These are phyloP conservation scores for Capronia coronata DNA, from an alignment of 2,329 filamentous ascomycete genomes.

Conservation along the genomic window DNA sequence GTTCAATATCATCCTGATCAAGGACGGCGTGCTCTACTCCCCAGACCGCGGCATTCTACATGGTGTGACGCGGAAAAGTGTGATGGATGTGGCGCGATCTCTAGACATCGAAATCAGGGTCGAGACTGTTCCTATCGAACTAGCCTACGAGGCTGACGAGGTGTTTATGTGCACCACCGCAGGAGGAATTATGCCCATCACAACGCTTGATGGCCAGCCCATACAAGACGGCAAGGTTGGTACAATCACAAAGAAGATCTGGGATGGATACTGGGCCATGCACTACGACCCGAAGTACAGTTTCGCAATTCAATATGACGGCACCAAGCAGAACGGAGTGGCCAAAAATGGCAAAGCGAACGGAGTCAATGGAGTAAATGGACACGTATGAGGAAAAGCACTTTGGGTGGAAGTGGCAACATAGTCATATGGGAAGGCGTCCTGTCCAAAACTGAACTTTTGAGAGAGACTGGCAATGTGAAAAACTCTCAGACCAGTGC, in stretches of 20 bases:
- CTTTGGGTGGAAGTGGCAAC: too few species aligned
- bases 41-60: constrained; percentile 45
- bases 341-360: background rate
- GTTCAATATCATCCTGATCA: constrained; percentile 46
- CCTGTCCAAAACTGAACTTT: too few species aligned
- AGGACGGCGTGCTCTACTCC: constrained; percentile 42
- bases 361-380: background rate
- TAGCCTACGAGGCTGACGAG: constrained; percentile 43
- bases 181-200: constrained; percentile 51
- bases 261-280: constrained; percentile 48
- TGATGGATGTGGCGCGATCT: constrained; percentile 39
- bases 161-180: constrained; percentile 51
- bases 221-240: constrained; percentile 42
- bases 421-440: too few species aligned
- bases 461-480: too few species aligned
- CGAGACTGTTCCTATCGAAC: constrained; percentile 40
- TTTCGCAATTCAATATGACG: constrained; percentile 28
- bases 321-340: background rate
- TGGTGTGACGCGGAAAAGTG: constrained; percentile 46
- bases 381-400: background rate
- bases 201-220: constrained; percentile 39
- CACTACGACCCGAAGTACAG: constrained; percentile 39
- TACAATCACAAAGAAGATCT: constrained; percentile 43
- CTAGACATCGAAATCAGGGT: constrained; percentile 35
- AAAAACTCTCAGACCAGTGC: too few species aligned